Percentiles rank a stretch among this genome's conserved stretches.
Conservation (phyloP, 1,284 basidiomycete species). For the Tilletia caries region DNA sequence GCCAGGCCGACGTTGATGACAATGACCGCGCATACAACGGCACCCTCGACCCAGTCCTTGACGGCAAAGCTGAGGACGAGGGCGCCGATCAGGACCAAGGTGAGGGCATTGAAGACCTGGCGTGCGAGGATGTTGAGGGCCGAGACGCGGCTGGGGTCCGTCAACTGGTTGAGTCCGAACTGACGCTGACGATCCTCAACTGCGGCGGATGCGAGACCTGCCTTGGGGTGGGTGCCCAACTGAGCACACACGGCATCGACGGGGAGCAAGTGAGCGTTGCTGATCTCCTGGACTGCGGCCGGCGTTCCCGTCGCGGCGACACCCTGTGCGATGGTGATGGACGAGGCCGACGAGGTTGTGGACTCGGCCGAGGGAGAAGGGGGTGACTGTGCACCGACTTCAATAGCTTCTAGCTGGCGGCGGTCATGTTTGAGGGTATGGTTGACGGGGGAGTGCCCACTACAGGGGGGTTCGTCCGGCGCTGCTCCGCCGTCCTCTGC, state of each 20-base stretch:
- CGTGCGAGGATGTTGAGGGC: slow-evolving; percentile 41
- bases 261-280: slow-evolving; percentile 24
- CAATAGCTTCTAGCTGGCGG: slow-evolving; percentile 16
- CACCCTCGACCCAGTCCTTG: slow-evolving; percentile 29
- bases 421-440: background rate
- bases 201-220: slow-evolving; percentile 31
- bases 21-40: slow-evolving; percentile 28
- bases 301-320: background rate
- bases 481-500: background rate
- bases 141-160: slow-evolving; percentile 36
- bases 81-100: slow-evolving; percentile 31
- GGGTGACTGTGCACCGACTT: background rate
- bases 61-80: slow-evolving; percentile 28
- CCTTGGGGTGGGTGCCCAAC: slow-evolving; percentile 29
- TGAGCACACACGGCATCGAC: slow-evolving; percentile 28
- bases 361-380: background rate
- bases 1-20: slow-evolving; percentile 44
- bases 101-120: slow-evolving; percentile 46
- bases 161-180: slow-evolving; percentile 38
- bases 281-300: background rate
- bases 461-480: slow-evolving; percentile 40
- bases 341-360: background rate
- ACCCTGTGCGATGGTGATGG: slow-evolving; percentile 14
- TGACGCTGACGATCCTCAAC: slow-evolving; percentile 25
- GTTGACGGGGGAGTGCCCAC: slow-evolving; percentile 32